phyloP scores from a whole-genome alignment of 106 monocot genomes.

The Hemerocallis citrina region DNA sequence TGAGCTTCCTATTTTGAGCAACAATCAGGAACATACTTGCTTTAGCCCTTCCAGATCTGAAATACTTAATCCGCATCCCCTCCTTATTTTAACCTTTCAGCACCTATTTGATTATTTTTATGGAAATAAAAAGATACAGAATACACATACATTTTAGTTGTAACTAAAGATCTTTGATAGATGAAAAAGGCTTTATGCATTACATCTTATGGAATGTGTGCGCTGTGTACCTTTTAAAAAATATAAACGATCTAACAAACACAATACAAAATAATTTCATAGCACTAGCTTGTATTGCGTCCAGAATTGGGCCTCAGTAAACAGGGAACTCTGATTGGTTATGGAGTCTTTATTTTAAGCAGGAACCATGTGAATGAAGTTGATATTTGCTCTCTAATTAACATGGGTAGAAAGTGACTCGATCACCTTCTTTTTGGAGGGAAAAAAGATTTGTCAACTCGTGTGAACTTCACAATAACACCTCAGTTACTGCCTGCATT shows the following conservation, averaged over 20 bases:
- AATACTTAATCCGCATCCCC: background rate
- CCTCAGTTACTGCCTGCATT: background rate
- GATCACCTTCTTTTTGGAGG: background rate
- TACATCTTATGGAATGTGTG: background rate
- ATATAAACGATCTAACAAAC: background rate
- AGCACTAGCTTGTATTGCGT: background rate
- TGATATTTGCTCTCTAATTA: background rate
- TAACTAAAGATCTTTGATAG: too few relatives aligned
- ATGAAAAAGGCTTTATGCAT: background rate
- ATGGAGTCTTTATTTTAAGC: background rate
- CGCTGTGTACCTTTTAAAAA: background rate
- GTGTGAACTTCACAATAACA: background rate
- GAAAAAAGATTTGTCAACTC: background rate
- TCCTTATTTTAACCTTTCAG: background rate
- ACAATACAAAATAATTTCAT: background rate
- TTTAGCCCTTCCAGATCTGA: background rate
- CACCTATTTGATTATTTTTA: background rate
- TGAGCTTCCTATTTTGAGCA: background rate
- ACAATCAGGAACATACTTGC: background rate
- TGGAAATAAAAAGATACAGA: background rate
- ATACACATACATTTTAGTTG: background rate
- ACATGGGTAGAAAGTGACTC: conserved; percentile 7
- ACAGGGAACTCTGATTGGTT: background rate
- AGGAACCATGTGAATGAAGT: conserved; percentile 12
- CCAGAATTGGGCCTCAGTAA: background rate